Evolutionary conservation across 2,329 filamentous ascomycete species (phyloP).

Genomic region (Monosporascus sp.): DNA sequence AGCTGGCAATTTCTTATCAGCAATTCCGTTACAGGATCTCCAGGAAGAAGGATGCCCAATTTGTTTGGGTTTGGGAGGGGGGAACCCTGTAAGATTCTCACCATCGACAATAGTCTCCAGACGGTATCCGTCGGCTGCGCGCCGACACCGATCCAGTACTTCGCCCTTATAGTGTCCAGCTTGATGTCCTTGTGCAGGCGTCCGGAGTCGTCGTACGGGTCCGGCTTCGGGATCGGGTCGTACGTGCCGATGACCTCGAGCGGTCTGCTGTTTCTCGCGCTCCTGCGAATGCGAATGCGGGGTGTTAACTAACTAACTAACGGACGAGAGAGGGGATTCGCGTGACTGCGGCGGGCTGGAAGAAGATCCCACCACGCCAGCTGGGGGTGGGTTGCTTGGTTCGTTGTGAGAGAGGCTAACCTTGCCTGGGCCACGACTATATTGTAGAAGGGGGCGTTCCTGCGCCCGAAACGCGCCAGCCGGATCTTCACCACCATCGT

Average conservation of each 20-base stretch:
- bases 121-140: constrained; percentile 89
- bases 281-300: constrained; percentile 41
- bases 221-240: constrained; percentile 59
- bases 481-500: constrained; percentile 89
- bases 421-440: constrained; percentile 92
- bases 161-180: constrained; percentile 72
- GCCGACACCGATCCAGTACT: constrained; percentile 96
- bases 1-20: constrained; percentile 11
- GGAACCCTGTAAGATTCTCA: constrained; percentile 26
- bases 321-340: too few species aligned
- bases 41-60: too few species aligned
- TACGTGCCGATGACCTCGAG: constrained; percentile 88
- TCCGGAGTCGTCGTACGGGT: constrained; percentile 55
- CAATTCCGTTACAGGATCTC: too few species aligned
- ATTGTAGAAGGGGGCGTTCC: constrained; percentile 90
- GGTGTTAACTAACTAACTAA: too few species aligned
- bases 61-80: too few species aligned
- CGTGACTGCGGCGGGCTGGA: too few species aligned
- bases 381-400: neutral
- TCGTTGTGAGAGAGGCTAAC: constrained; percentile 44
- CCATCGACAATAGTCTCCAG: constrained; percentile 82
- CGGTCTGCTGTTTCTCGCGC: constrained; percentile 79
- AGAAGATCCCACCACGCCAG: too few species aligned
- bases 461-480: constrained; percentile 86
- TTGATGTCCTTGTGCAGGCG: constrained; percentile 86